phyloP scores from a whole-genome alignment of 305 asterid species.

The Salvia sclarea region DNA sequence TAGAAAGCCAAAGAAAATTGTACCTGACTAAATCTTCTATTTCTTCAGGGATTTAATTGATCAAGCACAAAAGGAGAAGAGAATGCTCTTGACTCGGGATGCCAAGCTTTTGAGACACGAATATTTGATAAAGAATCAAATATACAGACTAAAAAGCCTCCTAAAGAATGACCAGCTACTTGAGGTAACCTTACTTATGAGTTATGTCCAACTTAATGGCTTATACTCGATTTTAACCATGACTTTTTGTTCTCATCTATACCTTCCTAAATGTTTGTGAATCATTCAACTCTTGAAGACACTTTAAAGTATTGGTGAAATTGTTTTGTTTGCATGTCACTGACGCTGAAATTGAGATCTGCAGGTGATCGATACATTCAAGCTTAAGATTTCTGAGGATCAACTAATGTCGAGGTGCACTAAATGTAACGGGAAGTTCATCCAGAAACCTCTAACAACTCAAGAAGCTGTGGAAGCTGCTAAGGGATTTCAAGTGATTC shows the following conservation, averaged over 20 bases:
- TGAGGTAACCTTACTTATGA: slow-evolving; percentile 58
- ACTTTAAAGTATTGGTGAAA: slow-evolving; percentile 10
- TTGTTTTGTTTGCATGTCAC: background rate
- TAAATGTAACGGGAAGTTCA: slow-evolving; percentile 88
- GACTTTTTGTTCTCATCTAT: background rate
- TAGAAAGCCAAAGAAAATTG: background rate
- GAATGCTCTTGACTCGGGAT: slow-evolving; percentile 87
- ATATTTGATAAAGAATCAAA: slow-evolving; percentile 74
- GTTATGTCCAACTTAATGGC: background rate
- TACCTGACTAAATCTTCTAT: background rate
- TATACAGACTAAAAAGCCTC: slow-evolving; percentile 72
- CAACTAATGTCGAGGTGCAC: slow-evolving; percentile 91
- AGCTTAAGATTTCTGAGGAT: slow-evolving; percentile 72
- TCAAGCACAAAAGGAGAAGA: slow-evolving; percentile 77
- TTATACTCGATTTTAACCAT: background rate
- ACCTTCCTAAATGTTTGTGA: background rate
- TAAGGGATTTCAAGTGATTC: slow-evolving; percentile 93
- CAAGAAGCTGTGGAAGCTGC: slow-evolving; percentile 94
- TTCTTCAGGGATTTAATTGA: slow-evolving; percentile 69
- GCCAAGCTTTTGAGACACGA: slow-evolving; percentile 81
- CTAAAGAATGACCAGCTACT: slow-evolving; percentile 80
- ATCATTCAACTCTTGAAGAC: background rate
- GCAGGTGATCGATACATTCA: slow-evolving; percentile 85
- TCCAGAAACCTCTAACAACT: slow-evolving; percentile 84
- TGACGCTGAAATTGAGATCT: slow-evolving; percentile 28